phyloP scores from a whole-genome alignment of 2,329 filamentous ascomycete genomes.

The Fusarium nodosum region DNA sequence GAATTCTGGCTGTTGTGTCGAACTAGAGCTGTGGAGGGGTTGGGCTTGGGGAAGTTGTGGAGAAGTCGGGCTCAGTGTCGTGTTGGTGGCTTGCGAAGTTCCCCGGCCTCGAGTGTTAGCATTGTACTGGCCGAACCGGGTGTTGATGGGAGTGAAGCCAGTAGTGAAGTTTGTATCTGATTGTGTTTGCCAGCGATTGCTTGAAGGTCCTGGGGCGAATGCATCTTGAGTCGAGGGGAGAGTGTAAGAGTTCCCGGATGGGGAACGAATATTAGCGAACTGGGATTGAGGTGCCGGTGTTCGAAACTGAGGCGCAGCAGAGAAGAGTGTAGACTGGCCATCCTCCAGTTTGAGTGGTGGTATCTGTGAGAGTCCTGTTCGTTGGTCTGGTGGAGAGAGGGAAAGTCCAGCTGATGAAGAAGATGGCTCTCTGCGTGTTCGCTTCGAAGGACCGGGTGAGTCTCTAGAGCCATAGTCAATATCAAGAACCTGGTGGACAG shows the following conservation, averaged over 20 bases:
- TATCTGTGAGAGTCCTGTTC: neutral
- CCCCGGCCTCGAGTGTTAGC: neutral
- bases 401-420: neutral
- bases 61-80: neutral
- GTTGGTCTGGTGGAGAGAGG: neutral
- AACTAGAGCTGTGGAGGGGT: neutral
- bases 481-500: neutral
- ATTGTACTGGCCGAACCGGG: slow-evolving; percentile 4
- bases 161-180: neutral
- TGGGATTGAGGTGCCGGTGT: slow-evolving; percentile 1
- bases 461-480: slow-evolving; percentile 15
- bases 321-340: neutral
- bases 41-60: neutral
- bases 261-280: slow-evolving; percentile 4
- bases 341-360: neutral
- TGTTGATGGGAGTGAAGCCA: slow-evolving; percentile 19
- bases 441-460: slow-evolving; percentile 3
- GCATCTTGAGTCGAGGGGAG: neutral
- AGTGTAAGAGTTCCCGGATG: neutral
- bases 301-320: neutral
- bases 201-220: neutral
- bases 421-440: neutral
- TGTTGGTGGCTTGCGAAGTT: neutral
- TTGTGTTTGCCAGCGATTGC: slow-evolving; percentile 6
- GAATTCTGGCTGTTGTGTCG: neutral